Base-by-base conservation (phyloP, 1,139 yeast species). In the Geotrichum restrictum region DNA sequence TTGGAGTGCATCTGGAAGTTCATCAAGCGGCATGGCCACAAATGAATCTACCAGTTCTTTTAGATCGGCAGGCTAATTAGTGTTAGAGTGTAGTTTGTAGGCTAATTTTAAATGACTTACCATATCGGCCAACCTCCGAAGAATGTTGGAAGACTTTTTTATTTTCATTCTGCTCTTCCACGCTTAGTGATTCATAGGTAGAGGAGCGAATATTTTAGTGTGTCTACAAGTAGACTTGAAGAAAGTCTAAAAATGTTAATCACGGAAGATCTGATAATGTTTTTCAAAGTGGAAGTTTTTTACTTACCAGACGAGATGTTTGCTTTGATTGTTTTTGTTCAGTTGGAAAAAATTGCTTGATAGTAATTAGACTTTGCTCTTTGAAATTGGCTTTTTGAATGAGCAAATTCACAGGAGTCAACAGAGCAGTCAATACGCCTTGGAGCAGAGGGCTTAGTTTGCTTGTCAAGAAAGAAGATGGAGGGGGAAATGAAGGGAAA, bases 61-160 rank as follows among this genome's bases (percentile, higher is more conserved):
- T 56, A 78, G 65, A 42, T 78, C 60, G n/a, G 72, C 68, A 45
- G 74, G 70, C 76, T 74, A 66, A n/a, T 31, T 38, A 21, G 43
- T 21, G 54, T 55, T 56, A 55, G 56, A 32, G 22, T n/a, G 41
- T 31, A 22, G 36, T 29, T 5, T 11, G 19, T 27, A 32, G 21
- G 21, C 24, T 34, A 41, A n/a, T n/a, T 29, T 14, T 36, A 11
- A 14, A 24, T 10, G 38, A 61, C 67, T 53, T 58, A 63, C 66
- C 60, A 62, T 64, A 49, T 62, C 67, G 11, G 64, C 65, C 56
- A 62, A 51, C 46, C 68, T 59, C 53, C 58, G 57, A 34, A 60
- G 56, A 29, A 65, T 63, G 46, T 60, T 62, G 4, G 68, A 57
- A 21, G 64, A 61, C 51, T 56, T 60, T 43, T 61, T 63, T 42